Percentiles rank a stretch among this genome's conserved stretches.
These are phyloP conservation scores for Favolaschia claudopus DNA, from an alignment of 768 basidiomycete species.

Conservation along the genomic window DNA sequence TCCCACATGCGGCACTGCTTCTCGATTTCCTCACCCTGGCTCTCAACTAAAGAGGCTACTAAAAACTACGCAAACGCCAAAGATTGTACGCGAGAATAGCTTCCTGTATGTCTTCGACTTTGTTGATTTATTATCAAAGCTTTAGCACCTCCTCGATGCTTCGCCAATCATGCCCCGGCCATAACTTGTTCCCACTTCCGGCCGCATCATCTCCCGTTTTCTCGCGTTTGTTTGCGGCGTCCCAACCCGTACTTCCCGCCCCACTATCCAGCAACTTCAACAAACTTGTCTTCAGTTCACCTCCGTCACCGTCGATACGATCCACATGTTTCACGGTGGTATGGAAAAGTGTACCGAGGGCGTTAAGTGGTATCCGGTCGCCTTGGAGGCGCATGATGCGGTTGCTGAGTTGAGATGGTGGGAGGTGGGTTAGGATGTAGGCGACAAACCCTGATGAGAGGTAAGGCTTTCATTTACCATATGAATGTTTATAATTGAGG, in stretches of 20 bases:
- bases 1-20: too few species aligned
- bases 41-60: too few species aligned
- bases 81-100: too few species aligned
- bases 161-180: conserved; percentile 31
- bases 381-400: conserved; percentile 44
- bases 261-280: conserved; percentile 9
- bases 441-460: conserved; percentile 47
- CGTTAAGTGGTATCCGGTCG: conserved; percentile 36
- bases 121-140: too few species aligned
- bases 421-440: conserved; percentile 41
- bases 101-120: too few species aligned
- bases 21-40: too few species aligned
- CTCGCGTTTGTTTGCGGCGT: not conserved
- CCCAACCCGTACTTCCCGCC: conserved; percentile 27
- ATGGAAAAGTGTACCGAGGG: conserved; percentile 32
- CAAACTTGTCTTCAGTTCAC: conserved; percentile 9
- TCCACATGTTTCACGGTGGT: conserved; percentile 24
- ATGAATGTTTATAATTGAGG: not conserved
- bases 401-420: conserved; percentile 34
- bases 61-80: too few species aligned
- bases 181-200: conserved; percentile 28
- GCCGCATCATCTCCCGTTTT: conserved; percentile 21
- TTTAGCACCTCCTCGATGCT: conserved; percentile 24
- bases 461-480: too few species aligned
- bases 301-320: not conserved